Base-by-base conservation (phyloP, 768 basidiomycete genomes). In the Suillus ampliporus region DNA sequence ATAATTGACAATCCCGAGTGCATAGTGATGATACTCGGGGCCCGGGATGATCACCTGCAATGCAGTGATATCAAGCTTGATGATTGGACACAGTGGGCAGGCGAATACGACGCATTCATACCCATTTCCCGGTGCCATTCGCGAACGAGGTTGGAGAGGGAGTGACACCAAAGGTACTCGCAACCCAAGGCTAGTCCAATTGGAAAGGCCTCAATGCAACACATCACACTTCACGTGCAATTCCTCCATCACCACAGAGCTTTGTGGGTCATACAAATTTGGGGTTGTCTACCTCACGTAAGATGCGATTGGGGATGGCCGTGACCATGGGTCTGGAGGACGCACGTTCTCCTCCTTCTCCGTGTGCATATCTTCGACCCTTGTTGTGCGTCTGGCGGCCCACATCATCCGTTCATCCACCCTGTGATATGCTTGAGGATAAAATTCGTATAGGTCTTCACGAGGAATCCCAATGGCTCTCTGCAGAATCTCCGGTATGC, bases 281-380 rank as follows among this genome's bases (percentile, higher is more conserved):
- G n/a, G n/a, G n/a, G n/a, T n/a, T n/a, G n/a, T n/a, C n/a, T n/a
- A n/a, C n/a, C n/a, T n/a, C n/a, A n/a, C n/a, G n/a, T n/a, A n/a
- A n/a, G n/a, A n/a, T n/a, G n/a, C n/a, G n/a, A n/a, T n/a, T n/a
- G n/a, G n/a, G n/a, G n/a, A n/a, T n/a, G n/a, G n/a, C n/a, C n/a
- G n/a, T n/a, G n/a, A n/a, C 62, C 15, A 67, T 41, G 4, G 77
- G 65, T 53, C 68, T 66, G 46, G 64, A 67, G 51, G 74, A 77
- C 0, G 74, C 74, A 13, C 38, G 68, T 23, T 66, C 65, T 44
- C n/a, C 19, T 21, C 74, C 74, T 43, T 75, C 76, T 10, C 71
- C 72, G 31, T 75, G 75, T 44, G 64, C 52, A 50, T n/a, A n/a
- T n/a, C n/a, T n/a, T n/a, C n/a, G n/a, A n/a, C n/a, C n/a, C n/a